These are phyloP conservation scores for Alternaria dauci DNA, from an alignment of 2,329 filamentous ascomycete species.

Conservation along the genomic window DNA sequence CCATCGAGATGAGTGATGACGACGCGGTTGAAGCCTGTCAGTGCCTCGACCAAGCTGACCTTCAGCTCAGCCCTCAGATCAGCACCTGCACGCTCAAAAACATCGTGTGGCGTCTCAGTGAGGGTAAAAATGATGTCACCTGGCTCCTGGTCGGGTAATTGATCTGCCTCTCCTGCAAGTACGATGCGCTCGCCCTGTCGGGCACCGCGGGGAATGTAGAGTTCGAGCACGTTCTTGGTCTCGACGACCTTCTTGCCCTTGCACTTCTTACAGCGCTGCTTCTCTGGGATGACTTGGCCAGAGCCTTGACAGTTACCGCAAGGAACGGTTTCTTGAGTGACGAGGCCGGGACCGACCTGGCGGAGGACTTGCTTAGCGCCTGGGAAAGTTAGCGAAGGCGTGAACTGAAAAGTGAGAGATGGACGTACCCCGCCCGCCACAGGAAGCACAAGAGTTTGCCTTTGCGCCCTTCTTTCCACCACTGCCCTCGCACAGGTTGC, in stretches of 20 bases:
- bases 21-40: conserved; percentile 88
- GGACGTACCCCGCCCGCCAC: conserved; percentile 74
- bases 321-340: conserved; percentile 78
- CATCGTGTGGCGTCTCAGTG: conserved; percentile 79
- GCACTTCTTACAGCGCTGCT: conserved; percentile 99
- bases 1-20: conserved; percentile 94
- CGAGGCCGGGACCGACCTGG: conserved; percentile 84
- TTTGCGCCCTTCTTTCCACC: conserved; percentile 94
- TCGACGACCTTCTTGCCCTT: conserved; percentile 88
- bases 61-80: conserved; percentile 85
- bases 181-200: conserved; percentile 86
- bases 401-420: neutral
- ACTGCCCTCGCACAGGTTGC: conserved; percentile 83
- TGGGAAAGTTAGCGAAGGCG: conserved; percentile 40
- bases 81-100: conserved; percentile 82
- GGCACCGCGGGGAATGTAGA: conserved; percentile 89
- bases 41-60: conserved; percentile 81
- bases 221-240: conserved; percentile 92
- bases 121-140: conserved; percentile 94
- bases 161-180: conserved; percentile 92
- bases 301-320: conserved; percentile 86
- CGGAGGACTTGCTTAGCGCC: conserved; percentile 78
- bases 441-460: conserved; percentile 81
- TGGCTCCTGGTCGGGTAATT: conserved; percentile 85
- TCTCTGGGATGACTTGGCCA: conserved; percentile 90